Base-by-base conservation (phyloP, 306 rosid genomes). In the Benincasa hispida region DNA sequence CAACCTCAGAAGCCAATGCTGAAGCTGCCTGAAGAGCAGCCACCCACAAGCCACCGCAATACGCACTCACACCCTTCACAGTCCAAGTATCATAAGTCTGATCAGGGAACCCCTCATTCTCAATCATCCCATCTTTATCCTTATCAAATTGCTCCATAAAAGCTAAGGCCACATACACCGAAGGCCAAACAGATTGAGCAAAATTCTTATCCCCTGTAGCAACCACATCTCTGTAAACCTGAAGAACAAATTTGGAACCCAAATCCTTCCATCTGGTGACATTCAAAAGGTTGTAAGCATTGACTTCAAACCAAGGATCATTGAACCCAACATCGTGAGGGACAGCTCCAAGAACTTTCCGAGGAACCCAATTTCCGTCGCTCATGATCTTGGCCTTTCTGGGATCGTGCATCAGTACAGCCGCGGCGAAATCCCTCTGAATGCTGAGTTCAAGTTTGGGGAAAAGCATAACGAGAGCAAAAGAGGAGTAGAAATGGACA, bases 381-480 rank as follows among this genome's bases (percentile, higher is more conserved):
- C 77, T 47, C 59, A 93, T 77, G 78, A 86, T 81, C 80, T 78
- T 79, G 86, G 87, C 82, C 74, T 87, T 93, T 75, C 82, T 88
- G 63, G 98, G 94, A 81, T 93, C 98, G 54, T 93, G 98, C 94
- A 91, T 91, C 89, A 93, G 80, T 27, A 93, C 98, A 10, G 97
- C 97, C n/a, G 96, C 96, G 10, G 98, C 98, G 78, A 91, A 91
- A 89, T 93, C 98, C 77, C 98, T 85, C 77, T 93, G 98, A 85
- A 93, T 72, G 76, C 98, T 86, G 62, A 93, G 93, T 81, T 93
- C 94, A 74, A 93, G 88, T 82, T 93, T 90, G 68, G 98, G 98
- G 70, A 93, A 93, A 42, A 93, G 85, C 88, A 86, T 87, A 77
- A 88, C 78, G 34, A 93, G 76, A 55, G 98, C 83, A 84, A 93